These are phyloP conservation scores for Backusella mclennaniae DNA, from an alignment of 192 early-diverging fungal genomes.

Conservation along the genomic window DNA sequence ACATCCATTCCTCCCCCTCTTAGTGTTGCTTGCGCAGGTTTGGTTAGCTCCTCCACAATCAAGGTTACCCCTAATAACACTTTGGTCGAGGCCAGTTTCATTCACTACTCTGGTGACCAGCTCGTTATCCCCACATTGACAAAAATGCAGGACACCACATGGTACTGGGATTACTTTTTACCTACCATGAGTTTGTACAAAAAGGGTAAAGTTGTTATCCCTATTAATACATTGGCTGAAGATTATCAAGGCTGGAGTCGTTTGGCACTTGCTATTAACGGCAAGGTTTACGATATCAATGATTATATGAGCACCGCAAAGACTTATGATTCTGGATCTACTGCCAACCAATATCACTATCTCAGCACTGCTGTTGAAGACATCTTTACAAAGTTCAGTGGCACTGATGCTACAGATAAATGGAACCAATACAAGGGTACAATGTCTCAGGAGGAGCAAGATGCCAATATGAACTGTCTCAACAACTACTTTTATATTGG, in stretches of 20 bases:
- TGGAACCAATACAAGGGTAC: conserved; percentile 38
- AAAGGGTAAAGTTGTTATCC: conserved; percentile 71
- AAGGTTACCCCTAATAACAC: conserved; percentile 30
- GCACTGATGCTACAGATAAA: conserved; percentile 49
- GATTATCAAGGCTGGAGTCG: conserved; percentile 46
- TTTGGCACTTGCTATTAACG: conserved; percentile 56
- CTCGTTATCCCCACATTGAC: conserved; percentile 21
- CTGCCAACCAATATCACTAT: conserved; percentile 42
- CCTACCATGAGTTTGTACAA: conserved; percentile 53
- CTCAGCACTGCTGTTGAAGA: conserved; percentile 38
- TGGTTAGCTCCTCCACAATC: conserved; percentile 37
- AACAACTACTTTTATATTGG: conserved; percentile 68
- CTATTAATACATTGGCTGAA: conserved; percentile 53
- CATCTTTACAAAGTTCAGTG: conserved; percentile 46
- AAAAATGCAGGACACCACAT: conserved; percentile 25
- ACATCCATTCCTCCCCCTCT: conserved; percentile 58
- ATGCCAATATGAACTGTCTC: conserved; percentile 54
- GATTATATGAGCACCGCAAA: conserved; percentile 55
- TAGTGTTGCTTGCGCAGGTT: conserved; percentile 55
- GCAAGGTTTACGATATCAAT: conserved; percentile 67
- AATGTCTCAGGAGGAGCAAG: conserved; percentile 27
- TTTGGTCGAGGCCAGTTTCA: conserved; percentile 14
- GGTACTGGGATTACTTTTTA: conserved; percentile 39
- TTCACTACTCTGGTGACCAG: conserved; percentile 33
- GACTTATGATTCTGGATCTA: conserved; percentile 30